Conservation (phyloP, 2,329 filamentous ascomycete species). For the Capronia americana region DNA sequence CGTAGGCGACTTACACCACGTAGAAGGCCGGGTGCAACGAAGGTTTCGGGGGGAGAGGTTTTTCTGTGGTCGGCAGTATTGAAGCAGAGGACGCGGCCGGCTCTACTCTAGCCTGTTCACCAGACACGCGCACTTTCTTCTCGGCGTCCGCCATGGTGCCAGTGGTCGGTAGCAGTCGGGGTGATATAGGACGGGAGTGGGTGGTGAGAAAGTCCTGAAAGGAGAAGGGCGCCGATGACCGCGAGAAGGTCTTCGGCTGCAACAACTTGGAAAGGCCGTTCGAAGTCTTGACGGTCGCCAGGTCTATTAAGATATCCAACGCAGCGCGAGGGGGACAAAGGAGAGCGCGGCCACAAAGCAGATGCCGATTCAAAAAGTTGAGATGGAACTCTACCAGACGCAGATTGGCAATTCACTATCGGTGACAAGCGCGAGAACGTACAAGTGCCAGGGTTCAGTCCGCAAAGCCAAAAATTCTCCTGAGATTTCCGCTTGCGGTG, state of each 20-base stretch:
- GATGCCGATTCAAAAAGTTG: conserved; percentile 7
- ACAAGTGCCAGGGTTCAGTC: background rate
- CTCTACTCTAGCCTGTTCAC: conserved; percentile 69
- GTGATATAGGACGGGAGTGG: conserved; percentile 48
- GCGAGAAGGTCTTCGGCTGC: conserved; percentile 38
- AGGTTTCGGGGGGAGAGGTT: conserved; percentile 67
- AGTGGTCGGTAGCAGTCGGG: conserved; percentile 41
- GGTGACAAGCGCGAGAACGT: conserved; percentile 1
- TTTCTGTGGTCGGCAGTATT: conserved; percentile 67
- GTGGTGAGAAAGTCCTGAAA: conserved; percentile 55
- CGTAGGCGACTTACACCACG: conserved; percentile 62
- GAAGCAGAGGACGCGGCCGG: conserved; percentile 69
- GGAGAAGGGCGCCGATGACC: conserved; percentile 55
- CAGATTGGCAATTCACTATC: conserved; percentile 8
- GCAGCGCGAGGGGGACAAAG: background rate
- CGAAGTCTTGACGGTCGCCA: conserved; percentile 20
- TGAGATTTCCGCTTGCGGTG: conserved; percentile 5
- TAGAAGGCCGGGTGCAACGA: conserved; percentile 83
- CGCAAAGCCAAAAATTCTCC: conserved; percentile 6
- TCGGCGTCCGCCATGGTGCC: conserved; percentile 65
- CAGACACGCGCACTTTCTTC: conserved; percentile 84
- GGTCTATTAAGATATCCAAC: background rate
- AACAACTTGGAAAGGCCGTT: conserved; percentile 30
- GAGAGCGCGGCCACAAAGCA: background rate
- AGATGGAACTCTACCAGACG: conserved; percentile 9